Evolutionary conservation across 2,329 filamentous ascomycete genomes (phyloP).

Genomic region (Neonectria faginata): DNA sequence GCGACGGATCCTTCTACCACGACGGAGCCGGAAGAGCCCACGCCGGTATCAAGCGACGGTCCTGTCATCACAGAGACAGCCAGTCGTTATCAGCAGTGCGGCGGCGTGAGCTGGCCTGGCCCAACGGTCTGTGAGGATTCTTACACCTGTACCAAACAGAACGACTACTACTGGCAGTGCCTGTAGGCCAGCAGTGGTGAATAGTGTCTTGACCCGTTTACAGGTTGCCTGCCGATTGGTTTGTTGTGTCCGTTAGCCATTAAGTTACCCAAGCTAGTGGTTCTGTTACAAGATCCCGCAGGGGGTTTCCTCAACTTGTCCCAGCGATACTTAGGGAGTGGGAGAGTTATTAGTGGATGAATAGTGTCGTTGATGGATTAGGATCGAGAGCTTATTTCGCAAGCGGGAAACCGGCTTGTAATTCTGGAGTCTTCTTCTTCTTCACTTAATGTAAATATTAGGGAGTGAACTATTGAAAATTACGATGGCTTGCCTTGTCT

Average conservation of each 20-base stretch:
- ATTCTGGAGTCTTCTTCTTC: background rate
- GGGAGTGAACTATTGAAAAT: background rate
- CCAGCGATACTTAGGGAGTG: background rate
- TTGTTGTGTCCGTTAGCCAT: background rate
- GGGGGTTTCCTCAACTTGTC: background rate
- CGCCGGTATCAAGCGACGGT: background rate
- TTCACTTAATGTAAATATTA: background rate
- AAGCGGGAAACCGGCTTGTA: background rate
- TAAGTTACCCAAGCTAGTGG: background rate
- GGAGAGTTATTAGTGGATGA: background rate
- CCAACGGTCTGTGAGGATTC: conserved; percentile 24
- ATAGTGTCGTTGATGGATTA: background rate
- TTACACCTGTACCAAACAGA: conserved; percentile 28
- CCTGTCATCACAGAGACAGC: conserved; percentile 14
- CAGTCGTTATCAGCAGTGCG: conserved; percentile 27
- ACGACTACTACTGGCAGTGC: conserved; percentile 34
- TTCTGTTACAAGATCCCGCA: background rate
- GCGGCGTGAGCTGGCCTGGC: conserved; percentile 25
- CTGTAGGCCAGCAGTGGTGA: conserved; percentile 4
- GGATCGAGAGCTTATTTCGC: background rate
- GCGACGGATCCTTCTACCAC: background rate
- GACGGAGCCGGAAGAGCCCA: background rate
- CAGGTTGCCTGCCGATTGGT: no score
- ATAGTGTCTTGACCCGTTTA: background rate
- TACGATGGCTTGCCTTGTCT: no score